A percentile compares a stretch with the other conserved stretches of the same genome.
phyloP scores from a whole-genome alignment of 2,329 filamentous ascomycete species.

The Fusarium anthophilum region DNA sequence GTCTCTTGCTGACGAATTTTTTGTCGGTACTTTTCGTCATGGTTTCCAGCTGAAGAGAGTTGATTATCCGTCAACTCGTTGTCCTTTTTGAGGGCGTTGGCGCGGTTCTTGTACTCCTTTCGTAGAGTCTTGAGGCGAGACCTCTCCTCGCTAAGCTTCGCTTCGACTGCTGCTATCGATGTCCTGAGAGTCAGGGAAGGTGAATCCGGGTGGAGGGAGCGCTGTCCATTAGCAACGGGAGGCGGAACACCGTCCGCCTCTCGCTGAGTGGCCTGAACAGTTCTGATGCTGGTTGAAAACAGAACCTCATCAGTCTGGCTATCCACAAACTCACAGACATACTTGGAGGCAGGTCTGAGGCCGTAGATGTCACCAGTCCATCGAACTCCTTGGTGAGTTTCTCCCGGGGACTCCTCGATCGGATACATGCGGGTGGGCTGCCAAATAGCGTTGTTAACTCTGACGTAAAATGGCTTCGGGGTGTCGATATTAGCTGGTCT shows the following conservation, averaged over 20 bases:
- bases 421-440: slow-evolving; percentile 77
- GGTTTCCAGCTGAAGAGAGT: slow-evolving; percentile 74
- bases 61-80: slow-evolving; percentile 74
- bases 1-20: slow-evolving; percentile 80
- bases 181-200: slow-evolving; percentile 80
- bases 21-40: slow-evolving; percentile 79
- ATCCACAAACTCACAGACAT: slow-evolving; percentile 81
- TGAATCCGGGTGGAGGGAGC: slow-evolving; percentile 76
- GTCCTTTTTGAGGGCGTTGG: slow-evolving; percentile 75
- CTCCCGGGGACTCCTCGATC: slow-evolving; percentile 49
- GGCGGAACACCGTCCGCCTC: slow-evolving; percentile 45
- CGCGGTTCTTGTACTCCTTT: slow-evolving; percentile 77
- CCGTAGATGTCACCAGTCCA: slow-evolving; percentile 79
- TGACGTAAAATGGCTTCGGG: slow-evolving; percentile 80
- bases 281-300: slow-evolving; percentile 77
- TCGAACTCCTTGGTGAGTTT: slow-evolving; percentile 56
- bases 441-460: slow-evolving; percentile 82
- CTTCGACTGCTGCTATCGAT: slow-evolving; percentile 77
- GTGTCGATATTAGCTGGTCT: slow-evolving; percentile 66
- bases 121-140: slow-evolving; percentile 74
- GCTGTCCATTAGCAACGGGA: slow-evolving; percentile 57
- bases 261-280: slow-evolving; percentile 58
- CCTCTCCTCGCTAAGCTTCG: slow-evolving; percentile 75
- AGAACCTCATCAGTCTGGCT: slow-evolving; percentile 71
- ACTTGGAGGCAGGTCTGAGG: slow-evolving; percentile 76